Evolutionary conservation across 495 filamentous ascomycete genomes (phyloP), one percentile per base, ranked within the genome.

Genomic region (Pyrenopolyporus hunteri): DNA sequence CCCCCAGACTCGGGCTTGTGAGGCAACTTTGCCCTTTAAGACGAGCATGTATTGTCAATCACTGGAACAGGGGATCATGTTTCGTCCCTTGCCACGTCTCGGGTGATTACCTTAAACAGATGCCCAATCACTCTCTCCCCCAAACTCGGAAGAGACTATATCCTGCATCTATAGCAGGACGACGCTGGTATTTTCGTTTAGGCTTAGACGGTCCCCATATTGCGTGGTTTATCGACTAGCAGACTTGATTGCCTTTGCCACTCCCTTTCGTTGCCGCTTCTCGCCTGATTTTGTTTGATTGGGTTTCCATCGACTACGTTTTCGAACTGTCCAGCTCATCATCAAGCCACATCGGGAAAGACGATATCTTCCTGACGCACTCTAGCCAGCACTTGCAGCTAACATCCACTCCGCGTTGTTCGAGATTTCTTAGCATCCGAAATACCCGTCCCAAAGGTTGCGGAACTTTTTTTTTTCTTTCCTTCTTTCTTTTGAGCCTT

Each of bases 1-100:
- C 47, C 26, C 9, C 9, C 9, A 29, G 26, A n/a, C n/a, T 29
- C 43, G 43, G 13, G 45, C 62, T 35, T 51, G 55, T 71, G 62
- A 64, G 69, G 69, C 69, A 59, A 71, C 66, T 58, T 29, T 67
- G 43, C 66, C 53, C 35, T 67, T 69, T 63, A 60, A 59, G 46
- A 71, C 69, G 61, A 66, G 69, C 69, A 71, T 71, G 67, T 64
- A 61, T 22, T 55, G 63, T 62, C 63, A 68, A 71, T 71, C 69
- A 71, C 69, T 71, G 69, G 69, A 71, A 69, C 69, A 66, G 59
- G 63, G 67, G 59, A 67, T 23, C 56, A 67, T 67, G 66, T 67
- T 69, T 56, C 59, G 66, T 69, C 49, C 68, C 68, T 71, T 64
- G 66, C 63, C 66, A 61, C 59, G 54, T 67, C 64, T 67, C 63